Percentiles rank a stretch among this genome's conserved stretches.
phyloP scores from a whole-genome alignment of 768 basidiomycete genomes.

The Vararia minispora region DNA sequence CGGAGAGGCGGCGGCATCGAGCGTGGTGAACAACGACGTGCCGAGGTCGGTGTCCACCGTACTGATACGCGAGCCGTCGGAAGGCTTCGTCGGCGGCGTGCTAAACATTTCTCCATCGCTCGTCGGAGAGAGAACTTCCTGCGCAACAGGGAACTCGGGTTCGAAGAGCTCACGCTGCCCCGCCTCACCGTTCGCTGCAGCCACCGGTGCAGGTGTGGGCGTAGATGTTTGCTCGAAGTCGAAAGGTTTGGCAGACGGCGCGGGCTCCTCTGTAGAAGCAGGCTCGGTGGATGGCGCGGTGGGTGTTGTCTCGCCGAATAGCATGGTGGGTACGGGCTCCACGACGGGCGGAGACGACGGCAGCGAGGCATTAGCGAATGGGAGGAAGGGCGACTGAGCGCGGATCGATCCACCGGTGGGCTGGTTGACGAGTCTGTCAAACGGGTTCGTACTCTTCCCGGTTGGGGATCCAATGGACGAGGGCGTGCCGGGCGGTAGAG shows the following conservation, averaged over 20 bases:
- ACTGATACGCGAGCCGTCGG: conserved; percentile 2
- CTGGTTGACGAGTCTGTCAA: conserved; percentile 56
- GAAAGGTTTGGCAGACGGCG: conserved; percentile 35
- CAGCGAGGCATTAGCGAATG: conserved; percentile 30
- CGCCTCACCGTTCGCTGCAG: too few relatives aligned
- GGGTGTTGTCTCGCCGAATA: too few relatives aligned
- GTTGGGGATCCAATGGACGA: conserved; percentile 32
- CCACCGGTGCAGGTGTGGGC: not conserved
- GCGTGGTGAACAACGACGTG: conserved; percentile 2
- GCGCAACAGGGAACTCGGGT: conserved; percentile 14
- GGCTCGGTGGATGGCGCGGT: conserved; percentile 1
- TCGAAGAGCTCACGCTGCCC: too few relatives aligned
- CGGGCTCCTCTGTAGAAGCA: conserved; percentile 6
- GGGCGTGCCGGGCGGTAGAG: conserved; percentile 54
- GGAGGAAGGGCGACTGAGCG: conserved; percentile 50
- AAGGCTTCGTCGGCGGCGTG: conserved; percentile 44
- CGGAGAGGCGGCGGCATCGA: conserved; percentile 8
- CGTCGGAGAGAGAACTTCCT: conserved; percentile 21
- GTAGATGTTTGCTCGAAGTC: conserved; percentile 26
- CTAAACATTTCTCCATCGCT: conserved; percentile 45
- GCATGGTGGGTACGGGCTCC: too few relatives aligned
- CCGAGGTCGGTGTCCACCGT: not conserved
- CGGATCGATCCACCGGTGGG: conserved; percentile 28
- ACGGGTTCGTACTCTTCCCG: conserved; percentile 83
- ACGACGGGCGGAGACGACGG: conserved; percentile 30